These are phyloP conservation scores for Omphalotus olearius DNA, from an alignment of 1,284 basidiomycete genomes.

Conservation along the genomic window DNA sequence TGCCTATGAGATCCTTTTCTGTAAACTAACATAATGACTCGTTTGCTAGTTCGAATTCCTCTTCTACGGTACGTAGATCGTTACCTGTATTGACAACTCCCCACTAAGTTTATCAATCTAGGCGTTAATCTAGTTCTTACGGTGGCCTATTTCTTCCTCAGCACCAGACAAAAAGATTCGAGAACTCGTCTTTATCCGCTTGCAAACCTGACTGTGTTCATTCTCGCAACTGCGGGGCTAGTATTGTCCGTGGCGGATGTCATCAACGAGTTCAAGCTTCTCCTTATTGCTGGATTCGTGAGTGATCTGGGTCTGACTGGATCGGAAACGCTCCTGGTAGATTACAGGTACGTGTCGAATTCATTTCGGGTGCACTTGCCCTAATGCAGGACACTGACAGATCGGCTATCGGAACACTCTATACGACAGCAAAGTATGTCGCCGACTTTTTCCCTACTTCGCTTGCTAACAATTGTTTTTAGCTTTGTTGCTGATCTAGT, in stretches of 20 bases:
- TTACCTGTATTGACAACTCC: neutral
- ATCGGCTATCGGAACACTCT: neutral
- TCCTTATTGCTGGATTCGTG: neutral
- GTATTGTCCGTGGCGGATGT: neutral
- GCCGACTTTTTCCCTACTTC: neutral
- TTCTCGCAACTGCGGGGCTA: slow-evolving; percentile 3
- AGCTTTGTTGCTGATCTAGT: neutral
- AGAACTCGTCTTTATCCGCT: slow-evolving; percentile 5
- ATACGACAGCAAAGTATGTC: slow-evolving; percentile 3
- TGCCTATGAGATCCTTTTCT: too few species aligned
- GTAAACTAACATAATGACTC: too few species aligned
- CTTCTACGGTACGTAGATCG: slow-evolving; percentile 2
- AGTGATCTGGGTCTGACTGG: neutral
- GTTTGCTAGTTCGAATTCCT: slow-evolving; percentile 2
- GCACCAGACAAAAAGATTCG: neutral
- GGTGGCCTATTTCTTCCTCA: neutral
- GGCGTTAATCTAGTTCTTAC: neutral
- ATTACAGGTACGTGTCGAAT: slow-evolving; percentile 1
- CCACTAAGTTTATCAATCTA: neutral
- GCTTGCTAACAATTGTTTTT: too few species aligned
- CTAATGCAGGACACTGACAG: neutral
- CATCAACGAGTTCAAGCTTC: neutral
- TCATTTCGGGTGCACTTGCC: too few species aligned
- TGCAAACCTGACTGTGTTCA: neutral
- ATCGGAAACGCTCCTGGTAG: neutral